Evolutionary conservation across 345 rosid genomes (phyloP).

Genomic region (Alliaria petiolata): DNA sequence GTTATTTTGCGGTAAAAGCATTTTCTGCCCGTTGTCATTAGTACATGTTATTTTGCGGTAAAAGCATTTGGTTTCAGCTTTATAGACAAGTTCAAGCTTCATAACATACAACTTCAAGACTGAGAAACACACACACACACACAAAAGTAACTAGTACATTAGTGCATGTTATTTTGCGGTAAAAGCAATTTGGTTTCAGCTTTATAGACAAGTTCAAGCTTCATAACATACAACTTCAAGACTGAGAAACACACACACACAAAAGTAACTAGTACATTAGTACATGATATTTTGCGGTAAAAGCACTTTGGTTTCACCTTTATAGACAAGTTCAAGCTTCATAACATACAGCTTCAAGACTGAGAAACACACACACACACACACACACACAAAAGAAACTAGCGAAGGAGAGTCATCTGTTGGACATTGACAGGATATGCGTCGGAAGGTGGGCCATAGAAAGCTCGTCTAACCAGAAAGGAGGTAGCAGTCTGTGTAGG

Average conservation of each 20-base stretch:
- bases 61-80: slow-evolving; percentile 2
- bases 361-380: neutral
- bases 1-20: slow-evolving; percentile 12
- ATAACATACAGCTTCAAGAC: slow-evolving; percentile 4
- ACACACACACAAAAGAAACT: neutral
- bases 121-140: neutral
- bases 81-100: slow-evolving; percentile 11
- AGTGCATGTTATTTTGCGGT: slow-evolving; percentile 11
- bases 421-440: slow-evolving; percentile 73
- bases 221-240: slow-evolving; percentile 9
- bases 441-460: slow-evolving; percentile 56
- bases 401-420: slow-evolving; percentile 52
- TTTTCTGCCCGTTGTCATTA: too few species aligned
- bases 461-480: slow-evolving; percentile 57
- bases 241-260: neutral
- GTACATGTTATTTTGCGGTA: slow-evolving; percentile 2
- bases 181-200: neutral
- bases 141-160: slow-evolving; percentile 7
- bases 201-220: slow-evolving; percentile 10
- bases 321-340: slow-evolving; percentile 11
- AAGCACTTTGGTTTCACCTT: slow-evolving; percentile 3
- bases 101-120: slow-evolving; percentile 6
- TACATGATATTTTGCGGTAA: slow-evolving; percentile 1
- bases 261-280: too few species aligned
- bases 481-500: slow-evolving; percentile 72